Evolutionary conservation across 257 asterid genomes (phyloP).

Genomic region (Solanum dulcamara): DNA sequence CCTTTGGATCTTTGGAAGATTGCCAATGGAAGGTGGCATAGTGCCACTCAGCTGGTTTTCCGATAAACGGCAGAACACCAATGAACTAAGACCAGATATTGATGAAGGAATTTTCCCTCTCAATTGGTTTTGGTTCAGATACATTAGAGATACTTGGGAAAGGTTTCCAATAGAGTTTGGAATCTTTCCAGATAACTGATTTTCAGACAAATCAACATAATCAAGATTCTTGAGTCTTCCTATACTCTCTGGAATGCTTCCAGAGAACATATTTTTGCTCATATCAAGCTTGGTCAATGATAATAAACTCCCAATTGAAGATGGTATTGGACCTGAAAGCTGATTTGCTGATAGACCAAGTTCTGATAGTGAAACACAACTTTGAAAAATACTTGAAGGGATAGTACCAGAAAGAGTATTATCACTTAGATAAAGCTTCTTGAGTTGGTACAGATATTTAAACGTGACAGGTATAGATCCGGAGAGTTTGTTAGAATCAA

Average conservation of each 20-base stretch:
- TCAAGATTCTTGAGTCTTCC: constrained; percentile 27
- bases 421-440: constrained; percentile 18
- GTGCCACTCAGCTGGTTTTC: constrained; percentile 42
- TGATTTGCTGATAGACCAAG: constrained; percentile 32
- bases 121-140: constrained; percentile 29
- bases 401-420: constrained; percentile 37
- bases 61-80: constrained; percentile 22
- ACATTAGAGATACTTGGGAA: constrained; percentile 9
- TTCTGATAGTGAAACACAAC: constrained; percentile 15
- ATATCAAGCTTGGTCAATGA: constrained; percentile 30
- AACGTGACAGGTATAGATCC: constrained; percentile 41
- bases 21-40: constrained; percentile 42
- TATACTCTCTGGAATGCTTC: constrained; percentile 31
- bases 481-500: constrained; percentile 25
- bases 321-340: constrained; percentile 39
- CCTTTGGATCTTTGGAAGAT: constrained; percentile 17
- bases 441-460: constrained; percentile 7
- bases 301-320: constrained; percentile 25
- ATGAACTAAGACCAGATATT: constrained; percentile 26
- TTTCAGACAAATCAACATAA: constrained; percentile 28
- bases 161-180: constrained; percentile 39
- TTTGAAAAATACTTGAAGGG: constrained; percentile 19
- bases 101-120: constrained; percentile 47
- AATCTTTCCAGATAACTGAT: constrained; percentile 31
- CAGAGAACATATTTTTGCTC: constrained; percentile 29